phyloP scores from a whole-genome alignment of 306 rosid genomes.

The Fagus sylvatica region DNA sequence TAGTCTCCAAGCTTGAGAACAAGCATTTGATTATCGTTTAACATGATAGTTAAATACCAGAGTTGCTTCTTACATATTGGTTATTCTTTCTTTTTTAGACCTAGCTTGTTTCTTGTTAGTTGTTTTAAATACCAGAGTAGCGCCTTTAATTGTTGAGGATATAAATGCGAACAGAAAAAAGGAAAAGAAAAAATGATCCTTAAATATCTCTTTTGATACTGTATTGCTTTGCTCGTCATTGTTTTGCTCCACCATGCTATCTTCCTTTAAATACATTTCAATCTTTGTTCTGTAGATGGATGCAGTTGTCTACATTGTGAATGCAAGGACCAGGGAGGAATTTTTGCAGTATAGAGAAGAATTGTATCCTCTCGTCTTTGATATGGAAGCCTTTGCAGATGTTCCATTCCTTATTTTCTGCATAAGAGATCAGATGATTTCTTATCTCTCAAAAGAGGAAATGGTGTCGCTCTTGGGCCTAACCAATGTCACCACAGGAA shows the following conservation, averaged over 20 bases:
- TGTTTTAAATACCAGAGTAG: not conserved
- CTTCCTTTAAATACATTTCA: not conserved
- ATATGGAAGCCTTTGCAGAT: constrained; percentile 51
- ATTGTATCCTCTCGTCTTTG: constrained; percentile 73
- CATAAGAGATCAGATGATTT: constrained; percentile 24
- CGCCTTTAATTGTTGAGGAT: not conserved
- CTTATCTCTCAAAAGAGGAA: constrained; percentile 46
- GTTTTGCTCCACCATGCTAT: not conserved
- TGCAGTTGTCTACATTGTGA: constrained; percentile 77
- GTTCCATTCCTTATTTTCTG: constrained; percentile 80
- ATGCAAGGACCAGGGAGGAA: constrained; percentile 50
- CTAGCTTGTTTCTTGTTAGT: not conserved
- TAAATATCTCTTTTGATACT: constrained; percentile 1
- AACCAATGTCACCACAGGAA: constrained; percentile 68
- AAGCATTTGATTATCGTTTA: too few species aligned
- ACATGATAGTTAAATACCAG: not conserved
- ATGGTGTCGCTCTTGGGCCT: constrained; percentile 64
- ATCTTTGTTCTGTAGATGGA: constrained; percentile 52
- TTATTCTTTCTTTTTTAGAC: not conserved
- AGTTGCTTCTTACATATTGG: constrained; percentile 3
- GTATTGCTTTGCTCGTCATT: not conserved
- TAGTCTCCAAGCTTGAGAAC: too few species aligned
- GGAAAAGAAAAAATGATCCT: not conserved
- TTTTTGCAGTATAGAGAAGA: constrained; percentile 71
- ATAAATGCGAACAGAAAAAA: not conserved